Conservation (phyloP, 352 stramenopile genomes). For the Phytophthora idaei region DNA sequence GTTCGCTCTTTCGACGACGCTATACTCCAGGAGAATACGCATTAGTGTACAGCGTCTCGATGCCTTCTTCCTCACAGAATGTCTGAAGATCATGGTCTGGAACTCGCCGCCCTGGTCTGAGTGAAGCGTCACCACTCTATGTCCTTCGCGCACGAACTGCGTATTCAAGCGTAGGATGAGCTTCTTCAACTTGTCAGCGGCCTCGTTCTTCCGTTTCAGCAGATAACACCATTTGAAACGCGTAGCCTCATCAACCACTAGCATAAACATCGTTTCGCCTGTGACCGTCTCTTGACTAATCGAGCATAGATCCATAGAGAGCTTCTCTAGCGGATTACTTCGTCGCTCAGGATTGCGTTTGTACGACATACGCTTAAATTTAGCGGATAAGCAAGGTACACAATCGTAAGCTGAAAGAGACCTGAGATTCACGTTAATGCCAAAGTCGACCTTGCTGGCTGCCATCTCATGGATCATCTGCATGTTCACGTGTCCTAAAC, state of each 20-base stretch:
- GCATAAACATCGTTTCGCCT: conserved; percentile 16
- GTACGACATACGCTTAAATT: conserved; percentile 6
- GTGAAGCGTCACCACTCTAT: conserved; percentile 7
- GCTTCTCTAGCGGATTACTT: neutral
- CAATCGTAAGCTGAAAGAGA: conserved; percentile 9
- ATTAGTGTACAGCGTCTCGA: conserved; percentile 17
- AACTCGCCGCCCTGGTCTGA: conserved; percentile 32
- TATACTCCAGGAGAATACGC: conserved; percentile 25
- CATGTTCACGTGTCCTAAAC: conserved; percentile 20
- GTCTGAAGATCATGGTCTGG: neutral
- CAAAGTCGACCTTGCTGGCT: conserved; percentile 12
- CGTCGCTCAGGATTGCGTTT: neutral
- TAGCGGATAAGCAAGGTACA: conserved; percentile 8
- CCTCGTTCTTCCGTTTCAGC: conserved; percentile 4
- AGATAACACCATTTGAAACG: conserved; percentile 28
- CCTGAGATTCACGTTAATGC: conserved; percentile 19
- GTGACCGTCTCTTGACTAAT: conserved; percentile 11
- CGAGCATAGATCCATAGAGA: neutral
- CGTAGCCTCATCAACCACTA: conserved; percentile 28
- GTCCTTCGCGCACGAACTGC: conserved; percentile 1
- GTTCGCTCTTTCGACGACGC: conserved; percentile 19
- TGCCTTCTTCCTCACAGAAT: conserved; percentile 13
- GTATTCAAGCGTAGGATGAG: conserved; percentile 8
- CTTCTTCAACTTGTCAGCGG: conserved; percentile 1
- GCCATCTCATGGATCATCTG: conserved; percentile 5